Conservation (phyloP, 2,329 filamentous ascomycete genomes). For the Aspergillus ustus region DNA sequence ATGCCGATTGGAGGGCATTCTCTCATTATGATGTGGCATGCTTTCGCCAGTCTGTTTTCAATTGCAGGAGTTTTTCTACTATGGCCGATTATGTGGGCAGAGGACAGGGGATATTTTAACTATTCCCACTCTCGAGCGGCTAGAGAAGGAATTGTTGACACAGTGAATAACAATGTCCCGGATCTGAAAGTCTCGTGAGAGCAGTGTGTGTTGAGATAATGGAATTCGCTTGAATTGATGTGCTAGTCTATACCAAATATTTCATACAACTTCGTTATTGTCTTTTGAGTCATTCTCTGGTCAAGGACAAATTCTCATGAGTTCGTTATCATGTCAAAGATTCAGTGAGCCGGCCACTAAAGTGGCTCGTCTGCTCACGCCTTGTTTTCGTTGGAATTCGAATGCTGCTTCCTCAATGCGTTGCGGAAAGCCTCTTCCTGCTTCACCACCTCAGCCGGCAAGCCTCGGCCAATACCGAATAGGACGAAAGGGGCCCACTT, state of each 20-base stretch:
- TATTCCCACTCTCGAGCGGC: slow-evolving; percentile 19
- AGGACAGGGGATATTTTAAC: slow-evolving; percentile 46
- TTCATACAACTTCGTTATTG: slow-evolving; percentile 11
- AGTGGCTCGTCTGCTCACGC: not conserved
- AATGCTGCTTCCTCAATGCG: slow-evolving; percentile 32
- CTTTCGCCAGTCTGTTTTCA: slow-evolving; percentile 68
- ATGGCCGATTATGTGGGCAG: slow-evolving; percentile 56
- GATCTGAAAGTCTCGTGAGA: slow-evolving; percentile 15
- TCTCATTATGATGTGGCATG: slow-evolving; percentile 66
- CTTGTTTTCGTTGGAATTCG: not conserved
- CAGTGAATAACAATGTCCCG: slow-evolving; percentile 29
- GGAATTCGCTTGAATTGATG: not conserved
- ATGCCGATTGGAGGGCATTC: slow-evolving; percentile 62
- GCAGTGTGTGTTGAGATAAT: not conserved
- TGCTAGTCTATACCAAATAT: slow-evolving; percentile 1
- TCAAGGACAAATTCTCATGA: not conserved
- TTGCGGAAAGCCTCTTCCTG: slow-evolving; percentile 59
- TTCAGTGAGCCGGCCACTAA: not conserved
- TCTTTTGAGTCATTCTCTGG: not conserved
- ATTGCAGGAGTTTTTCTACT: slow-evolving; percentile 60
- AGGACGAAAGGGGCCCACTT: slow-evolving; percentile 88
- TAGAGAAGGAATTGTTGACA: slow-evolving; percentile 28
- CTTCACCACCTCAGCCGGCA: slow-evolving; percentile 70
- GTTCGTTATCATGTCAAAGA: no score
- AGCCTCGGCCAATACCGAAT: slow-evolving; percentile 69